A percentile compares a stretch with the other conserved stretches of the same genome.
Conservation (phyloP, 2,329 filamentous ascomycete genomes). For the Polytolypa hystricis region DNA sequence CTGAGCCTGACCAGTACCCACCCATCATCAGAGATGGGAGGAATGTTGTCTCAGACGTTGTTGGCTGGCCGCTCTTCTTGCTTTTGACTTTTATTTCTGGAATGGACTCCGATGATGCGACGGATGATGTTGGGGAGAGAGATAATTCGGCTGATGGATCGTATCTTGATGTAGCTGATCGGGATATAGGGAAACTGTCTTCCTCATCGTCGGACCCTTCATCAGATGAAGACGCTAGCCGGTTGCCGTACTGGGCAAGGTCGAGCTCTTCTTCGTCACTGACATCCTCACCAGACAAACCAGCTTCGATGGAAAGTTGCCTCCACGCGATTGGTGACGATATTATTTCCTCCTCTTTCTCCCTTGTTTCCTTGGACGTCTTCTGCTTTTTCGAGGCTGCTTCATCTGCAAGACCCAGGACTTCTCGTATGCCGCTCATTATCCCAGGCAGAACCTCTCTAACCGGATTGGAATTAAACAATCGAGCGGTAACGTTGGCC, state of each 20-base stretch:
- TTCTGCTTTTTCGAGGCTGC: slow-evolving; percentile 8
- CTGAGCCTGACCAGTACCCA: slow-evolving; percentile 53
- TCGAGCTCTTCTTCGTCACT: slow-evolving; percentile 17
- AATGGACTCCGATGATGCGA: slow-evolving; percentile 17
- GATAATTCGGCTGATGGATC: slow-evolving; percentile 17
- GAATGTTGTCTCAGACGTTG: slow-evolving; percentile 40
- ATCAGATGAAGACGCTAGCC: slow-evolving; percentile 21
- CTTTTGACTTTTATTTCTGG: slow-evolving; percentile 19
- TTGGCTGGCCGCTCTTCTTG: slow-evolving; percentile 14
- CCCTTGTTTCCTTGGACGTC: not conserved
- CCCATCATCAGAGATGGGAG: slow-evolving; percentile 50
- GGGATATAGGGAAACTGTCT: slow-evolving; percentile 14
- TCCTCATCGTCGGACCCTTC: slow-evolving; percentile 15
- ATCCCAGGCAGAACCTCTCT: slow-evolving; percentile 42
- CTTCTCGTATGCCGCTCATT: slow-evolving; percentile 28
- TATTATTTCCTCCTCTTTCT: slow-evolving; percentile 7
- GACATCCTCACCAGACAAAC: not conserved
- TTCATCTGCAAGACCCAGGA: slow-evolving; percentile 26
- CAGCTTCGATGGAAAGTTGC: not conserved
- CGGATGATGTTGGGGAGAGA: slow-evolving; percentile 25
- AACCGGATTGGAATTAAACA: slow-evolving; percentile 51
- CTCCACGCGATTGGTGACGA: slow-evolving; percentile 1
- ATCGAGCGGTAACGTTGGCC: slow-evolving; percentile 47
- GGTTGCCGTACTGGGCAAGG: slow-evolving; percentile 22
- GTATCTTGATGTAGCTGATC: slow-evolving; percentile 4